Base-by-base conservation (phyloP, 1,284 basidiomycete genomes). In the Ganoderma boninense region DNA sequence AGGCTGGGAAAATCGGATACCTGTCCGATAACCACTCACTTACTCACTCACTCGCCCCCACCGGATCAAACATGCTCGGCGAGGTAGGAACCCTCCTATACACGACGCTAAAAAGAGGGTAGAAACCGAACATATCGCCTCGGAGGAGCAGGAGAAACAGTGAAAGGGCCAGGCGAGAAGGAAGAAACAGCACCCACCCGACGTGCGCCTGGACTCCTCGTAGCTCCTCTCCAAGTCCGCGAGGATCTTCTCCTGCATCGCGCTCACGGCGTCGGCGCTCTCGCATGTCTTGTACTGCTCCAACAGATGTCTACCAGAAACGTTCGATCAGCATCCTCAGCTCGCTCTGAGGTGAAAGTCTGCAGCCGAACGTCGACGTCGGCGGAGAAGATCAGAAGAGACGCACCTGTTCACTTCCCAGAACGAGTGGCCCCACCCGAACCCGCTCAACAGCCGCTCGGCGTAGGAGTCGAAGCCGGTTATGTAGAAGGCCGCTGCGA, bases 401-500 rank as follows among this genome's bases (percentile, higher is more conserved):
- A 79, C 87, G 67, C 73, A 92, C 94, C 85, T 83, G 79, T 98
- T 98, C 67, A 98, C 90, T 72, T 90, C 86, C 84, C 89, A 94
- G 81, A 97, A 97, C 3, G 94, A 89, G 60, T 87, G 88, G 2
- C 95, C 96, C 96, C 96, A 97, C 6, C 94, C 93, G 78, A 98
- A 98, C 14, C 90, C 91, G 68, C 86, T 85, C 38, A 97, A 81
- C 35, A 98, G 80, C 18, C 86, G 84, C 71, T 96, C 92, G 0
- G 95, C 96, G 79, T 95, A 93, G 1, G 87, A 80, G 73, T 93
- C 87, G 73, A 96, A 95, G 0, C 96, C 95, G 0, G 94, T 94
- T 76, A 98, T 94, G 79, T 95, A 97, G 76, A 98, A 97, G 0
- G 95, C 93, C 0, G 96, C 97, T 0, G 97, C 96, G 2, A 97